Percentiles rank a stretch among this genome's conserved stretches.
Evolutionary conservation across 495 filamentous ascomycete genomes (phyloP).

Genomic region (Astrothelium macrocarpum): DNA sequence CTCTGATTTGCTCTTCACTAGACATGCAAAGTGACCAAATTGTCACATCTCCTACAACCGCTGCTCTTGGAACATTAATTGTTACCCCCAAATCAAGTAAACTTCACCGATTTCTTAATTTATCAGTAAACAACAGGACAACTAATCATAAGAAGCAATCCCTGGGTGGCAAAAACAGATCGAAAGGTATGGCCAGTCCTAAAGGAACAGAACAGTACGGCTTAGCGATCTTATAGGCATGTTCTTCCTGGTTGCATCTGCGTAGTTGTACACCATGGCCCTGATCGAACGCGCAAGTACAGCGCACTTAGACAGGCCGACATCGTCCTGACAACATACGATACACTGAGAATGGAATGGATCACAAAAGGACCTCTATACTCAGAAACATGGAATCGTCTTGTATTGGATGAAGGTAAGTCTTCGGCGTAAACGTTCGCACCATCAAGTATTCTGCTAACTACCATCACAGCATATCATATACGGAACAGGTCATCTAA

Average conservation of each 20-base stretch:
- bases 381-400: slow-evolving; percentile 81
- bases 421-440: background rate
- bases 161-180: slow-evolving; percentile 15
- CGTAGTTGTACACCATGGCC: slow-evolving; percentile 57
- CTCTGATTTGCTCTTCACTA: slow-evolving; percentile 59
- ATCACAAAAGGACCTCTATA: slow-evolving; percentile 37
- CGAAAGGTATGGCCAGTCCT: slow-evolving; percentile 7
- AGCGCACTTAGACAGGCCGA: slow-evolving; percentile 62
- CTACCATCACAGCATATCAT: slow-evolving; percentile 53
- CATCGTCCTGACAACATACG: slow-evolving; percentile 85
- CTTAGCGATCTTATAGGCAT: background rate
- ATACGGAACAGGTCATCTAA: slow-evolving; percentile 79
- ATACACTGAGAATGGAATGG: slow-evolving; percentile 69
- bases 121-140: background rate
- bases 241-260: background rate
- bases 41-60: background rate
- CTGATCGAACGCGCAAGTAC: slow-evolving; percentile 55
- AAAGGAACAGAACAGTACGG: background rate
- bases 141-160: slow-evolving; percentile 13
- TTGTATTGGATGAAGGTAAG: slow-evolving; percentile 72
- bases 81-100: slow-evolving; percentile 25
- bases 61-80: slow-evolving; percentile 16
- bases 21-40: slow-evolving; percentile 24
- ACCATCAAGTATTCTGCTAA: background rate
- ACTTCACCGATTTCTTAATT: background rate